Conservation (phyloP, 495 filamentous ascomycete genomes). For the Trichocladium uniseriatum region DNA sequence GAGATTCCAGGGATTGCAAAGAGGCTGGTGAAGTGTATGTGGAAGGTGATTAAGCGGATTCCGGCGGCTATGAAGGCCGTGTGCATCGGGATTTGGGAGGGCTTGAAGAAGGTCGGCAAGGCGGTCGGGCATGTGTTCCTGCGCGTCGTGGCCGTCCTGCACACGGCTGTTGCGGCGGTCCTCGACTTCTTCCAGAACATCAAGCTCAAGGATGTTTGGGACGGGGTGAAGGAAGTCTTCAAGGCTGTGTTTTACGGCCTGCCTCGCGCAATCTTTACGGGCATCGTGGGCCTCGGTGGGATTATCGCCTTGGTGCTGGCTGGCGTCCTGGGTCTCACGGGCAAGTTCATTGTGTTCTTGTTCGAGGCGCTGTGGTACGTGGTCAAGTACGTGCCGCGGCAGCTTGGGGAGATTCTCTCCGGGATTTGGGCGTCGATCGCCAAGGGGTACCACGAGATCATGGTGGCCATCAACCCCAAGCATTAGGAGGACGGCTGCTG, state of each 20-base stretch:
- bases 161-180: constrained; percentile 29
- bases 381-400: constrained; percentile 26
- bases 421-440: constrained; percentile 24
- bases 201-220: constrained; percentile 32
- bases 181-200: constrained; percentile 29
- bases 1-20: constrained; percentile 13
- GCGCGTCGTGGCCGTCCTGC: constrained; percentile 25
- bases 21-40: constrained; percentile 8
- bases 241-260: constrained; percentile 25
- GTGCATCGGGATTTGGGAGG: constrained; percentile 25
- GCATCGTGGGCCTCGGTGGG: constrained; percentile 18
- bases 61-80: constrained; percentile 24
- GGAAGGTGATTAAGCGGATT: constrained; percentile 21
- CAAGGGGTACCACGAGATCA: constrained; percentile 31
- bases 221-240: constrained; percentile 25
- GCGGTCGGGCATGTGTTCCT: constrained; percentile 22
- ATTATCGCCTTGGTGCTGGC: constrained; percentile 18
- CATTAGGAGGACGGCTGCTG: constrained; percentile 6
- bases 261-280: constrained; percentile 23
- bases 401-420: constrained; percentile 26
- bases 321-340: constrained; percentile 24
- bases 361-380: constrained; percentile 19
- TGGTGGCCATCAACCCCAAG: constrained; percentile 37
- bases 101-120: constrained; percentile 19
- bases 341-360: constrained; percentile 22